Percentiles rank a stretch among this genome's conserved stretches.
Conservation (phyloP, 331 rosid genomes). For the Acacia concinna region DNA sequence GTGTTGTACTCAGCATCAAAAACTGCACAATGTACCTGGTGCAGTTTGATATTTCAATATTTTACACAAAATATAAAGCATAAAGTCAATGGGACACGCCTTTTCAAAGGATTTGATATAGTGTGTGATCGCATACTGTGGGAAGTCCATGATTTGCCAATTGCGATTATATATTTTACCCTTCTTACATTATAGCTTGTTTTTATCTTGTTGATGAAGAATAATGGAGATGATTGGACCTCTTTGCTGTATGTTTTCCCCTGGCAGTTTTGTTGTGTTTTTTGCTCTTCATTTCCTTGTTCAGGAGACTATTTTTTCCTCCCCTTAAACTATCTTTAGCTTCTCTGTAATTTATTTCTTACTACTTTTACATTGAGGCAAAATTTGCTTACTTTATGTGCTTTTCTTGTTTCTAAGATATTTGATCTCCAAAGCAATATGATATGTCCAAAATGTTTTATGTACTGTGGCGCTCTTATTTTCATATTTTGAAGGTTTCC, state of each 20-base stretch:
- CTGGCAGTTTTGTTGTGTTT: not conserved
- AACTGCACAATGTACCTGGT: not conserved
- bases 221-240: not conserved
- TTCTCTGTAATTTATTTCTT: not conserved
- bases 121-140: not conserved
- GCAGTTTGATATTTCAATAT: not conserved
- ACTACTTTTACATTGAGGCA: not conserved
- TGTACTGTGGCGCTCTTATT: not conserved
- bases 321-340: not conserved
- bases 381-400: not conserved
- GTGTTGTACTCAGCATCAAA: not conserved
- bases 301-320: not conserved
- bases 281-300: not conserved
- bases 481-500: not conserved
- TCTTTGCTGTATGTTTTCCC: not conserved
- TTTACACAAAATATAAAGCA: not conserved
- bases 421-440: not conserved
- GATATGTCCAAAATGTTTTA: not conserved
- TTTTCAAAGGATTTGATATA: not conserved
- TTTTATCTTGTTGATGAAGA: not conserved
- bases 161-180: not conserved
- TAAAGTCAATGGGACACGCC: not conserved
- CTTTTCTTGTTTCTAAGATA: not conserved
- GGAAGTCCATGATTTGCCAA: not conserved
- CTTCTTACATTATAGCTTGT: not conserved